Conservation (phyloP, 768 basidiomycete species). For the Trametes punicea region DNA sequence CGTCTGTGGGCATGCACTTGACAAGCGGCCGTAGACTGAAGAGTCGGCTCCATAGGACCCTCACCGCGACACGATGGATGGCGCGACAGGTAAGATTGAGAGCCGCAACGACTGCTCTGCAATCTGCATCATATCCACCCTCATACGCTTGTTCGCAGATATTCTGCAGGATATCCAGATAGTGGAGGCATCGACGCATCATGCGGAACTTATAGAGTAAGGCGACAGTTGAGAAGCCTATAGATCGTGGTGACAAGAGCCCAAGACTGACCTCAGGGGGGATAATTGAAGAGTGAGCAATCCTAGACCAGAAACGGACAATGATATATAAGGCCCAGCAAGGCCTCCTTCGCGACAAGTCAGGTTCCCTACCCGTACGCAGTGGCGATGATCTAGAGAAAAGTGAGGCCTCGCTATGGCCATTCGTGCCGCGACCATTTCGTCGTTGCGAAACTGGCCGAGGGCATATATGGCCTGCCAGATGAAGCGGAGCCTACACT, state of each 20-base stretch:
- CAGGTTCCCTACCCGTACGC: not conserved
- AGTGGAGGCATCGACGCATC: not conserved
- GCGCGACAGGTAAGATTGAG: slow-evolving; percentile 8
- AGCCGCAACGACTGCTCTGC: slow-evolving; percentile 12
- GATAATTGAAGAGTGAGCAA: too few species aligned
- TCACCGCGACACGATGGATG: slow-evolving; percentile 1
- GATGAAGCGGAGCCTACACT: slow-evolving; percentile 7
- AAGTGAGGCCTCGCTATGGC: not conserved
- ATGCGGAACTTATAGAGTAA: not conserved
- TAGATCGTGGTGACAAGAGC: too few species aligned
- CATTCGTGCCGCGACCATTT: not conserved
- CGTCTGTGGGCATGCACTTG: slow-evolving; percentile 15
- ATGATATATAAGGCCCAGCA: not conserved
- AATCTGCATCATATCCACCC: slow-evolving; percentile 14
- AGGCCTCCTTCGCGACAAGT: slow-evolving; percentile 5
- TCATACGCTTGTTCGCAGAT: slow-evolving; percentile 18
- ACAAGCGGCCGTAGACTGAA: slow-evolving; percentile 17
- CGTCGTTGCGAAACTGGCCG: not conserved
- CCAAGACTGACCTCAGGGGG: too few species aligned
- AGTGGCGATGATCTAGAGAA: not conserved
- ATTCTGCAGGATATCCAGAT: slow-evolving; percentile 8
- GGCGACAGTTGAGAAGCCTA: not conserved
- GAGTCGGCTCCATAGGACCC: slow-evolving; percentile 16
- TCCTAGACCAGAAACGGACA: too few species aligned
- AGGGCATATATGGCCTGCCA: slow-evolving; percentile 6